Conservation (phyloP, 2,329 filamentous ascomycete genomes). For the Colletotrichum tropicicola region DNA sequence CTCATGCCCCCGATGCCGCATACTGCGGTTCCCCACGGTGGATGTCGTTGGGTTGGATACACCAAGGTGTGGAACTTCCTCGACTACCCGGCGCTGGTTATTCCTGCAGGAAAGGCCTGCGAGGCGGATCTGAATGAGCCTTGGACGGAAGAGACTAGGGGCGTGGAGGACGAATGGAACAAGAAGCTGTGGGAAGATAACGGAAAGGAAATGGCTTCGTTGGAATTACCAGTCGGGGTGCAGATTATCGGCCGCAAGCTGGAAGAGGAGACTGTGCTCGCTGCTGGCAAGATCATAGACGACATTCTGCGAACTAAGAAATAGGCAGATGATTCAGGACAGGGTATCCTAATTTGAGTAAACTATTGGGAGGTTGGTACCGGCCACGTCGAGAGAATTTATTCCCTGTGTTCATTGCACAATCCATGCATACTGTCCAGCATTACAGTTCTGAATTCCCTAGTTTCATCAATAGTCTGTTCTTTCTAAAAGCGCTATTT, state of each 20-base stretch:
- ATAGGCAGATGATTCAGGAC: too few species aligned
- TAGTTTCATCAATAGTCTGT: too few species aligned
- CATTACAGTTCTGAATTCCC: too few species aligned
- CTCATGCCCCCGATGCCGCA: slow-evolving; percentile 70
- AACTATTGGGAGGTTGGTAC: too few species aligned
- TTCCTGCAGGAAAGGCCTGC: slow-evolving; percentile 44
- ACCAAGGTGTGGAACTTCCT: slow-evolving; percentile 48
- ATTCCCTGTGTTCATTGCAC: too few species aligned
- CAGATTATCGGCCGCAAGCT: slow-evolving; percentile 19
- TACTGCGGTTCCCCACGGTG: slow-evolving; percentile 55
- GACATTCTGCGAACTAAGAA: neutral
- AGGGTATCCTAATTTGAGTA: too few species aligned
- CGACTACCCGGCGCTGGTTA: slow-evolving; percentile 45
- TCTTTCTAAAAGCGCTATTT: too few species aligned
- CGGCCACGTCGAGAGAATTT: too few species aligned
- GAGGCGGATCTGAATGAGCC: slow-evolving; percentile 47
- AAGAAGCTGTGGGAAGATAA: neutral
- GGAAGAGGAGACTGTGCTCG: slow-evolving; percentile 13
- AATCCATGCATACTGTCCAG: too few species aligned
- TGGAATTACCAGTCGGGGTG: neutral
- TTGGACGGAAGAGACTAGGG: slow-evolving; percentile 21
- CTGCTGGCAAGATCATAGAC: slow-evolving; percentile 18
- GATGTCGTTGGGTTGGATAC: slow-evolving; percentile 57
- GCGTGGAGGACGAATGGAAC: slow-evolving; percentile 13
- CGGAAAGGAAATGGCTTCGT: neutral